Evolutionary conservation across 164 flowering plant species (phyloP).

Genomic region (Malania oleifera): DNA sequence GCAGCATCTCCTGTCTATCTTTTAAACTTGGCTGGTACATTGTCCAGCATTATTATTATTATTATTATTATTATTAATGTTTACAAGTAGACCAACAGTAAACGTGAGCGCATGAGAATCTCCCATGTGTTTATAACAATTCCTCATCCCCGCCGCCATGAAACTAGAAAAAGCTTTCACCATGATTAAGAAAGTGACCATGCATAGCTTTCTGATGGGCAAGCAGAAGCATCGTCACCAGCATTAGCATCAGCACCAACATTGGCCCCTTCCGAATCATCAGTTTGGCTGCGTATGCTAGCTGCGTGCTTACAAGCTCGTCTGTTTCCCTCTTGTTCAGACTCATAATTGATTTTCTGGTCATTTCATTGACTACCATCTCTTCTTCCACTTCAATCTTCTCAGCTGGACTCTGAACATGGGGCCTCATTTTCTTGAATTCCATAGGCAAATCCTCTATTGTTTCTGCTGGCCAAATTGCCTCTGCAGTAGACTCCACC

Average conservation of each 20-base stretch:
- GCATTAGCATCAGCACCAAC: not conserved
- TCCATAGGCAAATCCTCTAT: conserved; percentile 12
- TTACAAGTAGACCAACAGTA: too few relatives aligned
- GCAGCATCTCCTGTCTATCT: too few relatives aligned
- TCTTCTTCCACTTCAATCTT: not conserved
- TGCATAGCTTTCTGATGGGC: not conserved
- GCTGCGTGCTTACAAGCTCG: not conserved
- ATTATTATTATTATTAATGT: too few relatives aligned
- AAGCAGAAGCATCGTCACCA: conserved; percentile 8
- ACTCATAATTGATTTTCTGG: not conserved
- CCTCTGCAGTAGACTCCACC: conserved; percentile 20
- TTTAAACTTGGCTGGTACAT: too few relatives aligned
- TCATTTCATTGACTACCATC: not conserved
- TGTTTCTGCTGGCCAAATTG: conserved; percentile 29
- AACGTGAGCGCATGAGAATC: too few relatives aligned
- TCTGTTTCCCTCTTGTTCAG: not conserved
- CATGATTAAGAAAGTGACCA: not conserved
- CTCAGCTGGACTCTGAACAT: not conserved
- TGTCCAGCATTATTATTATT: too few relatives aligned
- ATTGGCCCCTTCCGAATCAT: not conserved
- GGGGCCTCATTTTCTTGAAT: conserved; percentile 3
- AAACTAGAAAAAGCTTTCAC: too few relatives aligned
- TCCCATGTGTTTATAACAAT: too few relatives aligned
- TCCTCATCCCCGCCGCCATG: too few relatives aligned
- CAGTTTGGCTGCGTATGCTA: not conserved